Conservation (phyloP, 164 flowering plant species). For the Kingdonia uniflora region DNA sequence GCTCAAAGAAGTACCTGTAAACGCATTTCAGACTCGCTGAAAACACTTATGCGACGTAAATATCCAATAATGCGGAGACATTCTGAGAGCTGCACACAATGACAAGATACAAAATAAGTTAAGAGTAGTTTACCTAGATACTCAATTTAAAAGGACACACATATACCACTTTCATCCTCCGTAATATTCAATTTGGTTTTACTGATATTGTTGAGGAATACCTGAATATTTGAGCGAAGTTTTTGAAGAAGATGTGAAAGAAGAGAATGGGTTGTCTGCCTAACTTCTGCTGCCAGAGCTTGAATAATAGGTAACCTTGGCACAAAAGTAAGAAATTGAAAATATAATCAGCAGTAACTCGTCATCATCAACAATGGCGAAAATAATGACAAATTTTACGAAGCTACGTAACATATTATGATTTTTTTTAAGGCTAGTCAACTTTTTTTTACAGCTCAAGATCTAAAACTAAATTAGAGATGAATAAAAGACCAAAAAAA, state of each 20-base stretch:
- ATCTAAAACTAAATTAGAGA: too few relatives aligned
- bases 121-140: background rate
- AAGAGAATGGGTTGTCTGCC: slow-evolving; percentile 87
- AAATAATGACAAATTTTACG: too few relatives aligned
- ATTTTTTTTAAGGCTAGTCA: too few relatives aligned
- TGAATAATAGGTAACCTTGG: slow-evolving; percentile 81
- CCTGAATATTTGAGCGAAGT: slow-evolving; percentile 96
- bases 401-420: too few relatives aligned
- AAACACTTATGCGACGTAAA: slow-evolving; percentile 96
- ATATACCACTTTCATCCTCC: background rate
- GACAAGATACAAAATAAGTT: too few relatives aligned
- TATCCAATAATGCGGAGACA: slow-evolving; percentile 94
- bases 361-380: too few relatives aligned
- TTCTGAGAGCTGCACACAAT: slow-evolving; percentile 63
- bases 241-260: slow-evolving; percentile 95
- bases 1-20: slow-evolving; percentile 44
- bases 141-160: background rate
- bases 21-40: slow-evolving; percentile 89
- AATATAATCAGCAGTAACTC: background rate
- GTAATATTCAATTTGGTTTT: background rate
- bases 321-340: background rate
- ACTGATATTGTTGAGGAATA: slow-evolving; percentile 12
- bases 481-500: too few relatives aligned
- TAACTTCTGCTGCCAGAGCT: slow-evolving; percentile 83
- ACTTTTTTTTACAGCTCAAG: too few relatives aligned